A percentile compares a stretch with the other conserved stretches of the same genome.
Conservation (phyloP, 2,329 filamentous ascomycete genomes). For the Stachybotrys chartarum region DNA sequence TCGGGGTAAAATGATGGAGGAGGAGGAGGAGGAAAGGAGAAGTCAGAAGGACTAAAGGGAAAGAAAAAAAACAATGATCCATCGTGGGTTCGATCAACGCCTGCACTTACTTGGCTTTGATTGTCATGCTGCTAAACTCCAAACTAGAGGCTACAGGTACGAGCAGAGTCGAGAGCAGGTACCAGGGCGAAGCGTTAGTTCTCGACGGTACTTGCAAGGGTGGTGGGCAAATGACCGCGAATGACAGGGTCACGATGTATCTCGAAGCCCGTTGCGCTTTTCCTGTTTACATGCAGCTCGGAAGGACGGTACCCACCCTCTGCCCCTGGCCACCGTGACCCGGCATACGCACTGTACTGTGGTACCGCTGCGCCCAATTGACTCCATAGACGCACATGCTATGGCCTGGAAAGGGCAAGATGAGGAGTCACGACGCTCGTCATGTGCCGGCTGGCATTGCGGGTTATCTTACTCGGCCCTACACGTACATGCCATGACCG, state of each 20-base stretch:
- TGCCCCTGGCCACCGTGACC: too few relatives aligned
- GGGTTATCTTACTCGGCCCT: too few relatives aligned
- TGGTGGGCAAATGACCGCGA: background rate
- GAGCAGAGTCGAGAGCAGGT: background rate
- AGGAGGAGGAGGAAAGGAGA: constrained; percentile 4
- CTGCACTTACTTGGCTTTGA: background rate
- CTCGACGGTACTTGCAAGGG: background rate
- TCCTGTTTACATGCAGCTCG: background rate
- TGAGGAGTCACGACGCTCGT: too few relatives aligned
- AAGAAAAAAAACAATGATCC: constrained; percentile 6
- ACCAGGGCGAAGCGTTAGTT: background rate
- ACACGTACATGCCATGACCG: too few relatives aligned
- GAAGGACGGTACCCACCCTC: too few relatives aligned
- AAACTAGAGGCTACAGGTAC: too few relatives aligned
- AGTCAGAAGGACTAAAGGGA: background rate
- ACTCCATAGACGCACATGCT: too few relatives aligned
- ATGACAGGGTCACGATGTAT: background rate
- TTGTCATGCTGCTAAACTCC: too few relatives aligned
- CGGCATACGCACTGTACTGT: too few relatives aligned
- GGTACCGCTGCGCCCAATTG: too few relatives aligned
- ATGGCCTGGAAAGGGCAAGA: too few relatives aligned
- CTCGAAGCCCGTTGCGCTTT: background rate
- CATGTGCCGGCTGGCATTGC: too few relatives aligned
- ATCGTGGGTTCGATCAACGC: background rate
- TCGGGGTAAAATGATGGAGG: background rate